Base-by-base conservation (phyloP, 495 filamentous ascomycete genomes). In the Neurospora sp. region DNA sequence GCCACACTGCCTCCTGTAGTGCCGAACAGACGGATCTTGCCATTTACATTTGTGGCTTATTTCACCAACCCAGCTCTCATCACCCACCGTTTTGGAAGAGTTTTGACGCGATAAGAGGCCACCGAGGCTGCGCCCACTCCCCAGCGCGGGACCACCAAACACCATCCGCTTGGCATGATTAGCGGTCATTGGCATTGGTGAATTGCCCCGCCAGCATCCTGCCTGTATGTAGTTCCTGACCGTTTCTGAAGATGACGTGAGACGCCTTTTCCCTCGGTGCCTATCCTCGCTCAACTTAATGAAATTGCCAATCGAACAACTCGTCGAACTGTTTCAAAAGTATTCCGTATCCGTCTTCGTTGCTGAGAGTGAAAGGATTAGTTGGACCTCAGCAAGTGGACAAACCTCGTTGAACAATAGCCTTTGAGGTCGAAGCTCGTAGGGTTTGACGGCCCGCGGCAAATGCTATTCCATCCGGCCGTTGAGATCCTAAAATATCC, bases 161-260 rank as follows among this genome's bases (percentile, higher is more conserved):
- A 31, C 11, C 27, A 35, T 37, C 14, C 27, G 14, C 54, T 66
- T 3, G 18, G 18, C 27, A 18, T 66, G 27, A 27, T 35, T 66
- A 66, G 54, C 54, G 54, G 54, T 66, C 54, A 66, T 66, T 66
- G 12, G 54, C 12, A 66, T 66, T 66, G 54, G 14, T 35, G 54
- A 27, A 4, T 66, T 39, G 35, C 41, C 59, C 72, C 71, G 71
- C 71, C 70, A 72, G 72, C 40, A 46, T 73, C 40, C 69, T 71
- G 54, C 23, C 23, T 31, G 23, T 54, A 31, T 31, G 23, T 54
- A 31, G 54, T 31, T 62, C 23, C 6, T 66, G 6, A 35, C 54
- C 54, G 27, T 66, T 35, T 48, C 35, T 38, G 31, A 18, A 48
- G 71, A 75, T 73, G 73, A 75, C 73, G 73, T 75, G 73, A 75